Evolutionary conservation across 1,139 yeast genomes (phyloP).

Genomic region (Suhomyces kunorum): DNA sequence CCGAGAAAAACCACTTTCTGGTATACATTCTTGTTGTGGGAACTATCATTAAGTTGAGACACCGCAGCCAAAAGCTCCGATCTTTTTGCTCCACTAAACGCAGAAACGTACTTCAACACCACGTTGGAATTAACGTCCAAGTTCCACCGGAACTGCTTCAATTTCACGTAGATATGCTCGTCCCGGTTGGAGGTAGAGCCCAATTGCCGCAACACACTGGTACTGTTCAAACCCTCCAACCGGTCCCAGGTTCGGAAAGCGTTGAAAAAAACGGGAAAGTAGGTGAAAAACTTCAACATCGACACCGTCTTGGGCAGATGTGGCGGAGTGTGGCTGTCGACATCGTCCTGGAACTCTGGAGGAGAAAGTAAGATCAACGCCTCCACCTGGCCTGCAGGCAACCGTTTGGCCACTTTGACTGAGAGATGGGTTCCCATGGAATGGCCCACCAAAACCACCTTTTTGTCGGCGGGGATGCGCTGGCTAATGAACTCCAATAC

Average conservation of each 20-base stretch:
- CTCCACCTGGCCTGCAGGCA: conserved; percentile 45
- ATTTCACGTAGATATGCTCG: conserved; percentile 41
- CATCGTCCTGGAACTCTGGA: conserved; percentile 45
- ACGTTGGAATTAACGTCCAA: conserved; percentile 59
- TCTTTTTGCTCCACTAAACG: conserved; percentile 45
- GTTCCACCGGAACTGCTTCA: conserved; percentile 71
- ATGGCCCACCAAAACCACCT: conserved; percentile 65
- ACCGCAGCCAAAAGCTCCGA: conserved; percentile 48
- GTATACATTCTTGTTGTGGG: conserved; percentile 33
- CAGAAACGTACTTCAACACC: conserved; percentile 54
- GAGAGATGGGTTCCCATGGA: conserved; percentile 73
- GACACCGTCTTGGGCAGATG: conserved; percentile 15
- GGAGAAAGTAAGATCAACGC: conserved; percentile 56
- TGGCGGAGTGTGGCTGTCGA: conserved; percentile 13
- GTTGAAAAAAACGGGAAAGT: conserved; percentile 56
- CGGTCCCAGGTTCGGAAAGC: conserved; percentile 61
- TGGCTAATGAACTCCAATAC: conserved; percentile 42
- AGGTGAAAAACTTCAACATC: conserved; percentile 28
- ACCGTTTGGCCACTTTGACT: conserved; percentile 46
- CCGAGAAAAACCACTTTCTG: conserved; percentile 54
- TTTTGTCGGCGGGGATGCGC: conserved; percentile 44
- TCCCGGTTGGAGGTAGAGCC: conserved; percentile 22
- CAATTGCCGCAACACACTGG: conserved; percentile 58
- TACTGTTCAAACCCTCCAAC: conserved; percentile 59
- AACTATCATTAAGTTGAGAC: conserved; percentile 36